These are phyloP conservation scores for Fusarium verrucosum DNA, from an alignment of 2,329 filamentous ascomycete genomes.

Conservation along the genomic window DNA sequence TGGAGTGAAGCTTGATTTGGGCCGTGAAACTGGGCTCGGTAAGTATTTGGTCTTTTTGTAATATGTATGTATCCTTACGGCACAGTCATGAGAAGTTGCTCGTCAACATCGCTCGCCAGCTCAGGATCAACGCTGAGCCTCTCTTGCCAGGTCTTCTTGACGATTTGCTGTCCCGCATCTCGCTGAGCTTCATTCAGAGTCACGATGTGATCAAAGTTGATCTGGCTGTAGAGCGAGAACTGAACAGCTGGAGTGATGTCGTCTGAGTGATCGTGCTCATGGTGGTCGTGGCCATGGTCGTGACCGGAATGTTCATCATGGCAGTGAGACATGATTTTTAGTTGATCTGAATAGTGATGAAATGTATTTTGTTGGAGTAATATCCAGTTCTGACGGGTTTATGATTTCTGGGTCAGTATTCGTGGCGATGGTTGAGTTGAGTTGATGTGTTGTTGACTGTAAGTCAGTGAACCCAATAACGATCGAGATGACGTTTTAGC, in stretches of 20 bases:
- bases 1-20: constrained; percentile 89
- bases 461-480: constrained; percentile 27
- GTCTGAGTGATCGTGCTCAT: constrained; percentile 85
- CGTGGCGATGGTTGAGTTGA: constrained; percentile 9
- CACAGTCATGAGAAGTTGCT: constrained; percentile 91
- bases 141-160: constrained; percentile 92
- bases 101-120: constrained; percentile 85
- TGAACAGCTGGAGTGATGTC: constrained; percentile 93
- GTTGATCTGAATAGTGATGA: neutral
- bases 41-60: neutral
- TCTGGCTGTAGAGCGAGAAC: constrained; percentile 88
- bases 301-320: constrained; percentile 63
- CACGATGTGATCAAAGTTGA: constrained; percentile 85
- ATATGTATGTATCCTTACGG: constrained; percentile 69
- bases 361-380: neutral
- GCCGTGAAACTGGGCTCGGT: constrained; percentile 77
- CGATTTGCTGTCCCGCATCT: constrained; percentile 75
- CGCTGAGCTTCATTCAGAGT: constrained; percentile 83
- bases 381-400: neutral
- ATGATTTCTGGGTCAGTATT: neutral
- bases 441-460: constrained; percentile 28
- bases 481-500: constrained; percentile 34
- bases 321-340: constrained; percentile 55
- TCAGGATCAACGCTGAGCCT: constrained; percentile 76
- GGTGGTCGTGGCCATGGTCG: constrained; percentile 64